Evolutionary conservation across 768 basidiomycete genomes (phyloP).

Genomic region (Mrakia gelida): DNA sequence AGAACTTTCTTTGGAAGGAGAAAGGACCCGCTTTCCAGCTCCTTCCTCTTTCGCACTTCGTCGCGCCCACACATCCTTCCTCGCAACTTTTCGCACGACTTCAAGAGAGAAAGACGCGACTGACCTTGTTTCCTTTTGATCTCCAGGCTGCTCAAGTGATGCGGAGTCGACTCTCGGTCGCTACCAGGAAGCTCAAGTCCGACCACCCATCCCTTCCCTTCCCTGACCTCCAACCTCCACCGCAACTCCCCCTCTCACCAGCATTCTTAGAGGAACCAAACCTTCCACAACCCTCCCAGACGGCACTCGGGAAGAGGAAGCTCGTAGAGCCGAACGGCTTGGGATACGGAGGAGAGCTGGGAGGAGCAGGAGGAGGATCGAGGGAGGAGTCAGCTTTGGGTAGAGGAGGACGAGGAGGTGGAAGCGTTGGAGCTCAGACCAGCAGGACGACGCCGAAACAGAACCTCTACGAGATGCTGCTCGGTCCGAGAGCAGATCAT

Average conservation of each 20-base stretch:
- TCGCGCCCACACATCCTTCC: neutral
- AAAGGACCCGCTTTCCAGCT: neutral
- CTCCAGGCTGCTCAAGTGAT: constrained; percentile 5
- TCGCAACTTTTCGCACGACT: neutral
- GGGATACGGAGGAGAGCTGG: neutral
- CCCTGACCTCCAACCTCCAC: neutral
- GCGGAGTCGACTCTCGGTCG: constrained; percentile 9
- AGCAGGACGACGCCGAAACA: constrained; percentile 2
- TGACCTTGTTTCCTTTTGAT: neutral
- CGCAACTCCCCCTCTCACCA: neutral
- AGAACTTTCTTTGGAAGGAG: no score
- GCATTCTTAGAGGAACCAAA: neutral
- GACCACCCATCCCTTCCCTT: neutral
- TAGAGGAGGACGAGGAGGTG: neutral
- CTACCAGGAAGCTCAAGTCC: constrained; percentile 1
- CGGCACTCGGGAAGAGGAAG: neutral
- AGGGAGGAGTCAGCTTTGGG: constrained; percentile 7
- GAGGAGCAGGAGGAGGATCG: neutral
- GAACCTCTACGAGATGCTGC: constrained; percentile 23
- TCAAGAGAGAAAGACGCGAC: neutral
- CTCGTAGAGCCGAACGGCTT: neutral
- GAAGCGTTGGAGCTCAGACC: no score
- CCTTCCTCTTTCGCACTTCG: neutral
- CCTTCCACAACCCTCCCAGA: neutral
- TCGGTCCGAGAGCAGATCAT: neutral